A percentile compares a stretch with the other conserved stretches of the same genome.
phyloP scores from a whole-genome alignment of 768 basidiomycete genomes.

The Podaxis carcinomalis region DNA sequence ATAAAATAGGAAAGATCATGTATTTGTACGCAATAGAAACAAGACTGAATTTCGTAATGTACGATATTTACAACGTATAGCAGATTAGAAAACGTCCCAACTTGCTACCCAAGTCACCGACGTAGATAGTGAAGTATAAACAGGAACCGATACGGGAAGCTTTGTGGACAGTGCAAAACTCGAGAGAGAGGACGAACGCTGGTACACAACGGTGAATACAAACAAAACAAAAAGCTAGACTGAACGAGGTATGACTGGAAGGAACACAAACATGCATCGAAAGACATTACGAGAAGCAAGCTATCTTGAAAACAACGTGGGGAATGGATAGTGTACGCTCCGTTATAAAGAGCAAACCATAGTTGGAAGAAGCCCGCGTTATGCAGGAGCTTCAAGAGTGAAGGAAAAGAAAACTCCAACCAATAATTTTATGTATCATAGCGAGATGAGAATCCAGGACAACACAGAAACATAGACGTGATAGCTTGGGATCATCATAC shows the following conservation, averaged over 20 bases:
- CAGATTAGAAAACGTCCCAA: slow-evolving; percentile 7
- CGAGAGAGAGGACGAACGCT: not conserved
- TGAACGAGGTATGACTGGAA: slow-evolving; percentile 12
- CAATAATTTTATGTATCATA: slow-evolving; percentile 24
- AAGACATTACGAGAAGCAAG: slow-evolving; percentile 8
- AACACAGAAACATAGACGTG: slow-evolving; percentile 19
- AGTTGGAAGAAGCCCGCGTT: slow-evolving; percentile 11
- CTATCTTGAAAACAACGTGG: slow-evolving; percentile 7
- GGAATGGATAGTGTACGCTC: not conserved
- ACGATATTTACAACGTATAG: not conserved
- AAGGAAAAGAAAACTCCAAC: slow-evolving; percentile 17
- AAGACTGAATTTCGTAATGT: not conserved
- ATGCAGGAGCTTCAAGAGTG: slow-evolving; percentile 4
- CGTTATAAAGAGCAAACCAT: slow-evolving; percentile 7
- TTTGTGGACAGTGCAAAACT: slow-evolving; percentile 2
- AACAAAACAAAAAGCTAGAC: slow-evolving; percentile 20
- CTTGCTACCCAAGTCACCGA: slow-evolving; percentile 5
- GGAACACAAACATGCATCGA: slow-evolving; percentile 1
- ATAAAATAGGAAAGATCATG: too few relatives aligned
- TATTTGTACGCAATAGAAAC: not conserved
- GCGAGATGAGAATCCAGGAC: slow-evolving; percentile 28
- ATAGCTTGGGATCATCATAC: slow-evolving; percentile 10
- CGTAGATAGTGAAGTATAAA: slow-evolving; percentile 5
- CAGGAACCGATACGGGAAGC: not conserved
- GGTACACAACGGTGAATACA: slow-evolving; percentile 8